Evolutionary conservation across 2,329 filamentous ascomycete genomes (phyloP).

Genomic region (Xenoacremonium recifei): DNA sequence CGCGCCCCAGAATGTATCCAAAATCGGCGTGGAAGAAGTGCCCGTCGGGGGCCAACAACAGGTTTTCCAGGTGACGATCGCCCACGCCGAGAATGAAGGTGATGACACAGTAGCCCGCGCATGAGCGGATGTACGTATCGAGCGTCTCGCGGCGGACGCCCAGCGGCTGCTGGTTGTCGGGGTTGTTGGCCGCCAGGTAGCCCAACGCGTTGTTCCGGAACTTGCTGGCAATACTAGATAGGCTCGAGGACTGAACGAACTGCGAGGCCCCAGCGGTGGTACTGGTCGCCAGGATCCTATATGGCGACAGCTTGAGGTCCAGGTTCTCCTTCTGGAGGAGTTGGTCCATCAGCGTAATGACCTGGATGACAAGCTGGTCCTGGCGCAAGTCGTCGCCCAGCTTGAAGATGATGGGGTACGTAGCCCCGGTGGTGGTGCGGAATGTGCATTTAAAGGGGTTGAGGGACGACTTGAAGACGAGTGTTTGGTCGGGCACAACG

Average conservation of each 20-base stretch:
- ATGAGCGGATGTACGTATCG: constrained; percentile 93
- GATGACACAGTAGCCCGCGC: constrained; percentile 96
- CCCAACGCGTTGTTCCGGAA: constrained; percentile 76
- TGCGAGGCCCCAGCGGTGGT: constrained; percentile 88
- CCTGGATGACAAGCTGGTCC: constrained; percentile 94
- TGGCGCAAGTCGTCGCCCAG: constrained; percentile 94
- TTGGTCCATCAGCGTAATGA: constrained; percentile 97
- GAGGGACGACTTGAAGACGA: constrained; percentile 93
- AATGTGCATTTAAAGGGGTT: constrained; percentile 91
- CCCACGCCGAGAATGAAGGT: constrained; percentile 97
- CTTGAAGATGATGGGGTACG: constrained; percentile 95
- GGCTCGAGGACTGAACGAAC: constrained; percentile 82
- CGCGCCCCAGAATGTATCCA: constrained; percentile 93
- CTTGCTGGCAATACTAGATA: constrained; percentile 80
- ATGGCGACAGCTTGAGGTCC: constrained; percentile 90
- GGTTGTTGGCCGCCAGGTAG: constrained; percentile 87
- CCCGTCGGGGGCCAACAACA: constrained; percentile 83
- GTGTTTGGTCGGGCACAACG: constrained; percentile 78
- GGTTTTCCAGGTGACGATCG: constrained; percentile 92
- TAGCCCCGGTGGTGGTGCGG: constrained; percentile 71
- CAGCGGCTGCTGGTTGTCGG: constrained; percentile 75
- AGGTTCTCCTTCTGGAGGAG: constrained; percentile 94
- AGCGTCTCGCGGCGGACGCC: constrained; percentile 89
- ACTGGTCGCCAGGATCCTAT: constrained; percentile 92
- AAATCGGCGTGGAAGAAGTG: constrained; percentile 99